phyloP scores from a whole-genome alignment of 2,329 filamentous ascomycete species.

The Diplodia mutila region DNA sequence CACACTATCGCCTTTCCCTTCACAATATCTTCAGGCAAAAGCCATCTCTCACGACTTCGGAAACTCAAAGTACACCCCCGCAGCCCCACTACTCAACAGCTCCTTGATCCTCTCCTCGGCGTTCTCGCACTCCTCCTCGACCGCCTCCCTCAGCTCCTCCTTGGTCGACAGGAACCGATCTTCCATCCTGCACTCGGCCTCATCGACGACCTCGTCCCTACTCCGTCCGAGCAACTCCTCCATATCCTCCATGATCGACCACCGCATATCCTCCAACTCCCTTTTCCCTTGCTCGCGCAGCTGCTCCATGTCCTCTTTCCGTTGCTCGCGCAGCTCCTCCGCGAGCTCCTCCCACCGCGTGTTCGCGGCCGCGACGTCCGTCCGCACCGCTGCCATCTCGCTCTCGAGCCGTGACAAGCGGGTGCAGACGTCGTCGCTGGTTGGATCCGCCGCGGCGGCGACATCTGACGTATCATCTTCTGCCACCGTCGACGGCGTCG shows the following conservation, averaged over 20 bases:
- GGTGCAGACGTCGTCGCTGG: neutral
- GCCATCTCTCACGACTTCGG: neutral
- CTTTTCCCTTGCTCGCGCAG: neutral
- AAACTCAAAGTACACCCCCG: neutral
- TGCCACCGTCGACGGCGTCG: too few species aligned
- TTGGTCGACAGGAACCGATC: neutral
- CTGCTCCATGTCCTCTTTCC: neutral
- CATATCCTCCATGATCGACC: neutral
- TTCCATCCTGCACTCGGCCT: neutral
- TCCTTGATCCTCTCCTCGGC: constrained; percentile 1
- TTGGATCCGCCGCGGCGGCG: neutral
- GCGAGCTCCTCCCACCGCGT: neutral
- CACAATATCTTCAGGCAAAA: too few species aligned
- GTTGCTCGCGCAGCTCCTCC: neutral
- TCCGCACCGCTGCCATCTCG: neutral
- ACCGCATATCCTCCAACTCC: neutral
- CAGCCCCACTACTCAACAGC: neutral
- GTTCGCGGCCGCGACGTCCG: neutral
- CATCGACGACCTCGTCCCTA: neutral
- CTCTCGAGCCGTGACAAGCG: neutral
- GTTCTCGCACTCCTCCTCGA: constrained; percentile 6
- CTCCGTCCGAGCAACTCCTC: neutral
- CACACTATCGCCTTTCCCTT: too few species aligned
- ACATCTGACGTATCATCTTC: too few species aligned
- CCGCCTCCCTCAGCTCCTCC: neutral